phyloP scores from a whole-genome alignment of 495 filamentous ascomycete species.

The Penicillium goetzii region DNA sequence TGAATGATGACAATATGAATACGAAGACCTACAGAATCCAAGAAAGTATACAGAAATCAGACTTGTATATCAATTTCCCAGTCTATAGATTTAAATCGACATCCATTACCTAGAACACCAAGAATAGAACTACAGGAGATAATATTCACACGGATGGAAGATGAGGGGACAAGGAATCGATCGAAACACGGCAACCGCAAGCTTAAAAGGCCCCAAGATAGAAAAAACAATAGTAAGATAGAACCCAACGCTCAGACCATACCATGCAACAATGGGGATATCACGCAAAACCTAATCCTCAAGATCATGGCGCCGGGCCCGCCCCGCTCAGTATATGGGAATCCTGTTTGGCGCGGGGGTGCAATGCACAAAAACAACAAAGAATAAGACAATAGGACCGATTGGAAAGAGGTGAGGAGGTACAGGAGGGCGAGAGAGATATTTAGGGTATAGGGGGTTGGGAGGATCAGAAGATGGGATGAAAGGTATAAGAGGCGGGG shows the following conservation, averaged over 20 bases:
- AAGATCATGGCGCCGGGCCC: slow-evolving; percentile 18
- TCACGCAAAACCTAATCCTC: slow-evolving; percentile 36
- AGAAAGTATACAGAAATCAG: neutral
- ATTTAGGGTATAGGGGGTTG: neutral
- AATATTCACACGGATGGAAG: slow-evolving; percentile 27
- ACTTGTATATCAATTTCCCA: neutral
- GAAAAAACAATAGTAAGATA: slow-evolving; percentile 18
- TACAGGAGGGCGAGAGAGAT: neutral
- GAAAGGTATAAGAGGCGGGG: slow-evolving; percentile 1
- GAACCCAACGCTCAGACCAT: slow-evolving; percentile 34
- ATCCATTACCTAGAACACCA: slow-evolving; percentile 9
- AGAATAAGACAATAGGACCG: slow-evolving; percentile 15
- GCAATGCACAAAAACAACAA: slow-evolving; percentile 23
- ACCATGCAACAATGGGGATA: slow-evolving; percentile 40
- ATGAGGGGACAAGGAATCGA: slow-evolving; percentile 14
- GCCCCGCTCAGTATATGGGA: neutral
- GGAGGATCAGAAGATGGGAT: slow-evolving; percentile 11
- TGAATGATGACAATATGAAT: slow-evolving; percentile 2
- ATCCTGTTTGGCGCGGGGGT: slow-evolving; percentile 2
- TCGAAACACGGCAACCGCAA: slow-evolving; percentile 11
- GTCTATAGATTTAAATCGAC: slow-evolving; percentile 1
- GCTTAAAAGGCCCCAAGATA: slow-evolving; percentile 12
- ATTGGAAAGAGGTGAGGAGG: slow-evolving; percentile 16
- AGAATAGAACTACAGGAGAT: slow-evolving; percentile 27
- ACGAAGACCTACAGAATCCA: neutral